Conservation (phyloP, 352 stramenopile genomes). For the Phytopythium delawarense region DNA sequence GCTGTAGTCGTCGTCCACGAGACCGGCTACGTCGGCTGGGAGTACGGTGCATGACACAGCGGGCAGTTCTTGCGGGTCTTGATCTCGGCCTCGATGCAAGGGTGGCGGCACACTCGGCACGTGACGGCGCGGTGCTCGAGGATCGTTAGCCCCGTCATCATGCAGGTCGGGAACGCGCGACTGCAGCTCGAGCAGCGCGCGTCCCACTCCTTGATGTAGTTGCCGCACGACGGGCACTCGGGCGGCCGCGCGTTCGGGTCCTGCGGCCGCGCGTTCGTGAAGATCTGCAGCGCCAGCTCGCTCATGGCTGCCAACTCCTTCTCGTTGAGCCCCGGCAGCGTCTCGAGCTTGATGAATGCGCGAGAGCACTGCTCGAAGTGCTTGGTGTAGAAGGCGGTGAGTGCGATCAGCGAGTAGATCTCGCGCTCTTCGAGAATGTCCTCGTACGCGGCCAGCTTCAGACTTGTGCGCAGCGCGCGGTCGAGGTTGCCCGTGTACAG, state of each 20-base stretch:
- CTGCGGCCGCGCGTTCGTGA: slow-evolving; percentile 64
- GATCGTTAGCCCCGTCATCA: slow-evolving; percentile 76
- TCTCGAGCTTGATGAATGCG: slow-evolving; percentile 93
- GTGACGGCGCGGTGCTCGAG: slow-evolving; percentile 66
- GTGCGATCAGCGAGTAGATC: slow-evolving; percentile 92
- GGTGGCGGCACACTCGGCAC: slow-evolving; percentile 87
- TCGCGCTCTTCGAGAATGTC: slow-evolving; percentile 90
- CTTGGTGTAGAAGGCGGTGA: slow-evolving; percentile 90
- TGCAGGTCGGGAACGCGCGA: slow-evolving; percentile 64
- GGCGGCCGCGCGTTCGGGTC: slow-evolving; percentile 78
- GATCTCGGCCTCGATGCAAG: slow-evolving; percentile 84
- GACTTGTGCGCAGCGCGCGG: slow-evolving; percentile 76
- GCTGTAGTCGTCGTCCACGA: not conserved
- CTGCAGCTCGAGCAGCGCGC: slow-evolving; percentile 79
- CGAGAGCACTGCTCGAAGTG: slow-evolving; percentile 89
- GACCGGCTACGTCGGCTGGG: slow-evolving; percentile 8
- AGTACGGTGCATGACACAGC: slow-evolving; percentile 79
- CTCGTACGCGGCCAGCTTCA: slow-evolving; percentile 89
- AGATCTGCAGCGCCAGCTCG: slow-evolving; percentile 84
- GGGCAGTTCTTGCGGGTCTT: slow-evolving; percentile 80
- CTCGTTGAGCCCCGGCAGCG: slow-evolving; percentile 49
- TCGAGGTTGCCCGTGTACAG: slow-evolving; percentile 86
- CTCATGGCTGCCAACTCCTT: slow-evolving; percentile 61
- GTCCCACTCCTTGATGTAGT: slow-evolving; percentile 84
- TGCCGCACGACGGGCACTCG: slow-evolving; percentile 78